phyloP scores from a whole-genome alignment of 352 stramenopile genomes.

The Pythium phragmiticola region DNA sequence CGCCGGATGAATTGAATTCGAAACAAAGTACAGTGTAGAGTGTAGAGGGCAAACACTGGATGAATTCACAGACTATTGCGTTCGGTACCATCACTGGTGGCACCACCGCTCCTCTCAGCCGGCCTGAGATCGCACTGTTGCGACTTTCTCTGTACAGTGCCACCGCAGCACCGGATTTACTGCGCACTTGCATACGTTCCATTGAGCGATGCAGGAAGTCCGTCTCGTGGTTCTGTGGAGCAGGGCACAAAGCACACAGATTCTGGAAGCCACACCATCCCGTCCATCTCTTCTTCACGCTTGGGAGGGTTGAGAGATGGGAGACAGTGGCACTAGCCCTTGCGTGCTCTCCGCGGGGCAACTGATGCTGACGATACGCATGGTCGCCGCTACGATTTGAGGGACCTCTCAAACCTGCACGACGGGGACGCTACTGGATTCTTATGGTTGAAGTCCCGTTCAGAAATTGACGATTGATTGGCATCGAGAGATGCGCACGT shows the following conservation, averaged over 20 bases:
- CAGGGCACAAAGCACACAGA: too few species aligned
- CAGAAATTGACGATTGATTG: too few species aligned
- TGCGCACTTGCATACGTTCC: too few species aligned
- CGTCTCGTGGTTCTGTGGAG: too few species aligned
- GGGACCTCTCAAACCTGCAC: background rate
- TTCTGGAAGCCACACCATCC: too few species aligned
- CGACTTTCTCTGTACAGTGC: too few species aligned
- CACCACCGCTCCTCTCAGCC: background rate
- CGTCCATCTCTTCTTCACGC: too few species aligned
- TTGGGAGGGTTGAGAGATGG: too few species aligned
- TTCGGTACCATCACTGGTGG: background rate
- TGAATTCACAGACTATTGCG: background rate
- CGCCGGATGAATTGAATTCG: background rate
- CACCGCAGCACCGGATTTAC: too few species aligned
- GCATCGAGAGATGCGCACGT: too few species aligned
- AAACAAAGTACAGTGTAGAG: background rate
- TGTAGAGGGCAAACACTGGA: background rate
- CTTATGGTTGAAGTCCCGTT: background rate
- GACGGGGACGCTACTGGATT: constrained; percentile 7
- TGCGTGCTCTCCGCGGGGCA: background rate
- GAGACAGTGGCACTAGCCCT: background rate
- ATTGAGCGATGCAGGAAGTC: too few species aligned
- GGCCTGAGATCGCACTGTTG: background rate
- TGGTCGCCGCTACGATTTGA: background rate
- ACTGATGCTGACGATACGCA: background rate